Evolutionary conservation across 2,329 filamentous ascomycete species (phyloP), one percentile per base, ranked within the genome.

Genomic region (Stemphylium beticola): DNA sequence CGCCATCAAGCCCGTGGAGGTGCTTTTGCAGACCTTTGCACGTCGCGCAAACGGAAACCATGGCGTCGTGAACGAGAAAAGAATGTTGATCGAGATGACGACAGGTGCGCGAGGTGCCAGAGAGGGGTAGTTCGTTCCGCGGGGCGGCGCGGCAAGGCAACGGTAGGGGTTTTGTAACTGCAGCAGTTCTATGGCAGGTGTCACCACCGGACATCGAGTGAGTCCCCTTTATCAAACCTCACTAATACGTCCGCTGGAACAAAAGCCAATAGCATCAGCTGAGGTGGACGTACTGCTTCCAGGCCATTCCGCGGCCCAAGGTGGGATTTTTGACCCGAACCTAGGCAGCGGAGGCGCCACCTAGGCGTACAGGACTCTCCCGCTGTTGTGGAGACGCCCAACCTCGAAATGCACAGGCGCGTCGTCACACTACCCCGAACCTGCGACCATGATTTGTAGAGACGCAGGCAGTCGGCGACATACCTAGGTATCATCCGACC

Each of bases 21-120:
- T 71, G 62, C 51, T 67, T 72, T 49, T 74, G 71, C 53, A 74
- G 57, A 48, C 69, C 65, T 66, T 69, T 69, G 58, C 71, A 74
- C 51, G 66, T 71, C 22, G 61, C 60, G 60, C 71, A 74, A 26
- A 68, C 60, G 47, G 65, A 66, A n/a, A 66, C 67, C 67, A 72
- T 72, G 29, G 57, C 55, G 58, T 26, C 41, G 47, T 37, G 26
- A 38, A 46, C 47, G 46, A 24, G 9, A 36, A 29, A 15, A 10
- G 22, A 24, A 48, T 14, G 26, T 43, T 40, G 42, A 22, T 53
- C 34, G 45, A 55, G 44, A 45, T 38, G 40, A 50, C 22, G 42
- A 41, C 32, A 41, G 43, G 38, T 33, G 53, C 49, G 44, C 43
- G 51, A 41, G 54, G 46, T 38, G 58, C 41, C 17, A 46, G 49